Evolutionary conservation across 2,329 filamentous ascomycete species (phyloP), one percentile per base, ranked within the genome.

Genomic region (Torrubiella hemipterigena): DNA sequence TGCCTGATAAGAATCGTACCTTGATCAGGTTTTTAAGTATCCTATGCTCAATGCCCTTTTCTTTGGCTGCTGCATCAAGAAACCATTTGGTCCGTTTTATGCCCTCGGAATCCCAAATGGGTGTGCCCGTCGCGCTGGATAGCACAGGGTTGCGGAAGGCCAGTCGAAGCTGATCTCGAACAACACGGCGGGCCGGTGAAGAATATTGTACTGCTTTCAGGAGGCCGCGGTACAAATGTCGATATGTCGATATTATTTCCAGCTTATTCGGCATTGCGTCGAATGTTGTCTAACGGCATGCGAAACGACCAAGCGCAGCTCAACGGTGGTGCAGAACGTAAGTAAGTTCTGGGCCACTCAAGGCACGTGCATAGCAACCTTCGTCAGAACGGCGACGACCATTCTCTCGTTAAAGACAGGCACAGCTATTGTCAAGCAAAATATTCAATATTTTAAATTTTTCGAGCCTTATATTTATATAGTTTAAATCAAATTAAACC

Each of bases 161-260:
- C 6, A 47, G 45, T 27, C 77, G 66, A 16, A 82, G 52, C 47
- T 70, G 64, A 44, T 77, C 64, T 35, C 73, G 70, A 12, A 73
- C 61, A 4, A 69, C 59, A 52, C 63, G 78, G 32, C 81, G 75
- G 18, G 75, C 69, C 12, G 81, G 82, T 38, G 69, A 68, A 11
- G 81, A 71, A 58, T 75, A 82, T 40, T 80, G 75, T 15, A 89
- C 72, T 4, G 81, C 83, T 18, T 65, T 71, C n/a, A 87, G 64
- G 13, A 71, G 59, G 6, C 65, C 65, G 31, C 77, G 73, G 48
- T 81, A 79, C 20, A 91, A 63, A 35, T 70, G 62, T 38, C 83
- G 71, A 55, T 89, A 91, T 28, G 78, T 73, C 42, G 69, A 65
- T 23, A 77, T 47, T 31, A 83, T 47, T 18, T 74, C 56, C 11